These are phyloP conservation scores for Fusarium keratoplasticum DNA, from an alignment of 2,329 filamentous ascomycete species.

Conservation along the genomic window DNA sequence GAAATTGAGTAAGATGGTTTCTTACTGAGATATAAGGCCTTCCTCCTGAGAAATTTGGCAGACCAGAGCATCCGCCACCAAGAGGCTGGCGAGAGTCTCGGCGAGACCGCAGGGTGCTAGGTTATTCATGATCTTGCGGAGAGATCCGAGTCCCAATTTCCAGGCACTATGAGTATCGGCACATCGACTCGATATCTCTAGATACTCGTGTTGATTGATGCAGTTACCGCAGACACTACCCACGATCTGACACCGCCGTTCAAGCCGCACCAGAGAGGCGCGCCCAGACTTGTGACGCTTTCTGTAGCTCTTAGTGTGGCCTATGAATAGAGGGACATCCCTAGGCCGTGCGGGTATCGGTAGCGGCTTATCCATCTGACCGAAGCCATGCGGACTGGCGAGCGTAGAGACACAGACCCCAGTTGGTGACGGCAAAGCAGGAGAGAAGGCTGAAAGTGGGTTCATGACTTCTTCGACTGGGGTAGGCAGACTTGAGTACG, in stretches of 20 bases:
- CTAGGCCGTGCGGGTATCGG: not conserved
- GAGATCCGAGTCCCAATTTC: slow-evolving; percentile 23
- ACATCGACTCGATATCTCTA: slow-evolving; percentile 14
- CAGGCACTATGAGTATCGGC: slow-evolving; percentile 5
- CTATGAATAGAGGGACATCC: slow-evolving; percentile 6
- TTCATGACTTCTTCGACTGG: not conserved
- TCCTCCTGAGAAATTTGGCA: slow-evolving; percentile 14
- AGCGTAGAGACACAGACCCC: not conserved
- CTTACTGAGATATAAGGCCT: slow-evolving; percentile 24
- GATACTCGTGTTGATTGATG: not conserved
- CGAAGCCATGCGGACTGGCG: not conserved
- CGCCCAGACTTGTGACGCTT: slow-evolving; percentile 17
- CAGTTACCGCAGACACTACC: slow-evolving; percentile 1
- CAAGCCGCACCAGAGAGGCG: slow-evolving; percentile 16
- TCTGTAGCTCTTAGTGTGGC: slow-evolving; percentile 19
- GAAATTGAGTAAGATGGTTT: not conserved
- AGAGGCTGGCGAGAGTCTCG: slow-evolving; percentile 26
- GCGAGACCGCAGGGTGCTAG: slow-evolving; percentile 15
- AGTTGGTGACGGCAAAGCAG: not conserved
- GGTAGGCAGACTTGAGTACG: not conserved
- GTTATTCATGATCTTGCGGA: slow-evolving; percentile 33
- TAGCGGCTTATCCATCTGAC: not conserved
- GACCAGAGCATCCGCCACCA: slow-evolving; percentile 38
- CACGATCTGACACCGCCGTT: slow-evolving; percentile 20
- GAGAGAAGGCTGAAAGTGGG: not conserved